These are phyloP conservation scores for Fabrea salina DNA, from an alignment of 169 alveolate genomes.

Conservation along the genomic window DNA sequence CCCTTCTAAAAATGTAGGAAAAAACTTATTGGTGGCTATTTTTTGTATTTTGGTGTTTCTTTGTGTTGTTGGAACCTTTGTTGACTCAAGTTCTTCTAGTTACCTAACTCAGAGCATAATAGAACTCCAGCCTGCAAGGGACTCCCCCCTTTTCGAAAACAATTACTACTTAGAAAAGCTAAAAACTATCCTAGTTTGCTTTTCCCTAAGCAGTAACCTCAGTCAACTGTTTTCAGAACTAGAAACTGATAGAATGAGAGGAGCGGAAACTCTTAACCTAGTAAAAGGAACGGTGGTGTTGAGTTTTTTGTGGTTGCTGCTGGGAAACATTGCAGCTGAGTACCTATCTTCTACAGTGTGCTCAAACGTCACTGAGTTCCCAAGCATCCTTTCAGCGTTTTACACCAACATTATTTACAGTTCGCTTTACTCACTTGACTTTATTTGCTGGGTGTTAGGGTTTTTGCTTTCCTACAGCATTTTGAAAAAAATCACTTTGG, in stretches of 20 bases:
- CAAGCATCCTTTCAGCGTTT: too few relatives aligned
- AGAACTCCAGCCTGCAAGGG: not conserved
- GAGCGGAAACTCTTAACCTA: too few relatives aligned
- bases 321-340: too few relatives aligned
- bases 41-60: not conserved
- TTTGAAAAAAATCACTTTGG: not conserved
- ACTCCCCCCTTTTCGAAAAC: too few relatives aligned
- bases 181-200: too few relatives aligned
- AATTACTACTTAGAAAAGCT: too few relatives aligned
- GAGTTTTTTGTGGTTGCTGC: too few relatives aligned
- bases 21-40: not conserved
- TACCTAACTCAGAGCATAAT: not conserved
- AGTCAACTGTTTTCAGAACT: not conserved
- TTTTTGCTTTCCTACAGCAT: conserved; percentile 27
- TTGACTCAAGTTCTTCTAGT: not conserved
- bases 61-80: not conserved
- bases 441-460: conserved; percentile 57
- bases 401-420: not conserved
- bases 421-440: conserved; percentile 45
- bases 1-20: too few relatives aligned
- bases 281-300: too few relatives aligned
- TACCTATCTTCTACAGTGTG: too few relatives aligned
- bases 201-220: not conserved
- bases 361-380: too few relatives aligned
- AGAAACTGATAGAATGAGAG: not conserved